Base-by-base conservation (phyloP, 2,329 filamentous ascomycete genomes). In the Microdochium bolleyi region DNA sequence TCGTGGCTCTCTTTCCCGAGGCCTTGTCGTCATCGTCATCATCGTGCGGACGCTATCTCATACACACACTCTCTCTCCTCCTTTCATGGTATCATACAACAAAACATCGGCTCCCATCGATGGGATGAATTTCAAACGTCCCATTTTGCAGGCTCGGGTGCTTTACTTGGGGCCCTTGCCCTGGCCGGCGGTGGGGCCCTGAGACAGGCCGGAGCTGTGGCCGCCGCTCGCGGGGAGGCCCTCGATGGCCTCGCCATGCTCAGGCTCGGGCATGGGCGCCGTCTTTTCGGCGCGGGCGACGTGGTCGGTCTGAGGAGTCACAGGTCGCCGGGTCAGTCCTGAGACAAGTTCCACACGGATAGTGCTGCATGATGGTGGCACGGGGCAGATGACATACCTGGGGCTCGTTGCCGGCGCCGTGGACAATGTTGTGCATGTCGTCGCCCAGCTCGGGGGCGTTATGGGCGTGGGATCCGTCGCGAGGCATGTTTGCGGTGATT, bases 241-340 rank as follows among this genome's bases (percentile, higher is more conserved):
- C 41, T 67, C 55, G 2, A 79, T 56, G 1, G 63, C 75, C 1
- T 61, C 59, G 11, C 76, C 77, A 53, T 75, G 67, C 54, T 77
- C 74, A 3, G 64, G 56, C 61, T 78, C 70, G 9, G 77, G 77
- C 49, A 77, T 58, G 1, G 70, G 67, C 1, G 76, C 76, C 1
- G 73, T 72, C 69, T 79, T 79, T 64, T 77, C 69, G 14, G 76
- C 74, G 52, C 75, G 73, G 51, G 62, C 58, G 30, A 78, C 74
- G 25, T 71, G 69, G 52, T 60, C 51, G 37, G 56, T 46, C 62
- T 63, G 32, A 16, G 32, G 32, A 10, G 9, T 9, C 10, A 16
- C 9, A 10, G 32, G 10, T 9, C 32, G 10, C 32, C 32, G 32
- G 32, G 32, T 37, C 16, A n/a, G n/a, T n/a, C n/a, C n/a, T n/a